Evolutionary conservation across 169 alveolate genomes (phyloP).

Genomic region (Pseudocohnilembus persalinus): DNA sequence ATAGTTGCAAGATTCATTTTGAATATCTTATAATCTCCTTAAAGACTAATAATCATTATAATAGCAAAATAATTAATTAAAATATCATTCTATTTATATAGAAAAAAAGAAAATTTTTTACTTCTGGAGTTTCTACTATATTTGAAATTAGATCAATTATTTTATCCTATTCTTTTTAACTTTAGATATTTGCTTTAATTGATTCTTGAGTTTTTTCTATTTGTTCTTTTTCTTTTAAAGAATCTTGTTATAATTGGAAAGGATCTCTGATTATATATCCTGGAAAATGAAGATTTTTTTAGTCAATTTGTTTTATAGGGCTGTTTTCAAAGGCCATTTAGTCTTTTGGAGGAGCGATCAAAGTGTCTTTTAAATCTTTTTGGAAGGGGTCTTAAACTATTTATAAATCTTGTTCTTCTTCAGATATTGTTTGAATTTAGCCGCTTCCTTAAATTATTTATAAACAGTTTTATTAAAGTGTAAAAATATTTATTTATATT

Average conservation of each 20-base stretch:
- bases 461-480: too few species aligned
- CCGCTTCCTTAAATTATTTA: neutral
- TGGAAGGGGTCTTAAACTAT: slow-evolving; percentile 13
- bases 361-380: slow-evolving; percentile 16
- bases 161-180: too few species aligned
- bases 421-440: neutral
- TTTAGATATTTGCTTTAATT: too few species aligned
- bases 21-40: neutral
- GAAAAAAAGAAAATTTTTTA: neutral
- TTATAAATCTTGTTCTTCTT: slow-evolving; percentile 5
- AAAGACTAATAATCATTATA: too few species aligned
- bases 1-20: too few species aligned
- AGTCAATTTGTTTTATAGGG: neutral
- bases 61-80: neutral
- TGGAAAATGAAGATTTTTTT: neutral
- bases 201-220: neutral
- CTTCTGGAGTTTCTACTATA: neutral
- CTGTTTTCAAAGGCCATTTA: neutral
- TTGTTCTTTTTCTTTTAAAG: neutral
- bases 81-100: too few species aligned
- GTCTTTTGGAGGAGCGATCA: neutral
- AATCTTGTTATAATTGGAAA: too few species aligned
- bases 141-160: neutral
- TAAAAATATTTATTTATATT: too few species aligned
- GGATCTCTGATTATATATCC: too few species aligned